Evolutionary conservation across 805 yeast species (phyloP), one percentile per base, ranked within the genome.

Genomic region (Saccharomycopsis microspora): DNA sequence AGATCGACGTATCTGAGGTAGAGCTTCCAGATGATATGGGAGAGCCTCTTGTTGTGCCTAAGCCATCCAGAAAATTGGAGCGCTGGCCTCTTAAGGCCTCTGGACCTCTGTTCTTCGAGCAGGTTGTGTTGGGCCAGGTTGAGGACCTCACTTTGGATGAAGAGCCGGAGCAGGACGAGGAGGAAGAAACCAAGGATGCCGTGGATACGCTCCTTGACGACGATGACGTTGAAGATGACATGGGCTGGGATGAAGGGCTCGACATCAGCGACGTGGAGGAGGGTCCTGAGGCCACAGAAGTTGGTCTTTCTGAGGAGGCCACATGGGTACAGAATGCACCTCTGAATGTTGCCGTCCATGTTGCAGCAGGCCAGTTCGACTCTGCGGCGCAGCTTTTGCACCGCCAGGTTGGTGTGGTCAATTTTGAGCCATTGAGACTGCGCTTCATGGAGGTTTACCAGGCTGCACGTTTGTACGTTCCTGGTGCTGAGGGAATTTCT

Each of bases 321-420:
- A 64, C 65, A 50, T 94, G 99, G 98, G 75, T 85, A 32, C 82
- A 90, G 55, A 86, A 84, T 64, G 85, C 96, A 11, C 31, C 39
- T 27, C 84, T 82, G 54, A 75, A 89, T 48, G 87, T 97, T 4
- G 97, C 96, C 32, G 87, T 86, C 31, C 85, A 87, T 57, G 88
- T 83, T 58, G 97, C 98, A 2, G 88, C 96, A 3, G 99, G 99
- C 57, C 85, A 94, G 4, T 90, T 90, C 62, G 97, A 88, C 56
- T 84, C 90, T 46, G 99, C 97, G 37, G 93, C 96, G 38, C 94
- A 88, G 58, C 76, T 94, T 60, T 74, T 93, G 58, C 80, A 82
- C 69, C 83, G 90, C 59, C 98, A 94, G 65, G 71, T 82, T 41
- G 98, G 97, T 57, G 76, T 86, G 45, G 81, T 77, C 31, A 73